phyloP scores from a whole-genome alignment of 2,329 filamentous ascomycete genomes.

The Alternaria gansuensis region DNA sequence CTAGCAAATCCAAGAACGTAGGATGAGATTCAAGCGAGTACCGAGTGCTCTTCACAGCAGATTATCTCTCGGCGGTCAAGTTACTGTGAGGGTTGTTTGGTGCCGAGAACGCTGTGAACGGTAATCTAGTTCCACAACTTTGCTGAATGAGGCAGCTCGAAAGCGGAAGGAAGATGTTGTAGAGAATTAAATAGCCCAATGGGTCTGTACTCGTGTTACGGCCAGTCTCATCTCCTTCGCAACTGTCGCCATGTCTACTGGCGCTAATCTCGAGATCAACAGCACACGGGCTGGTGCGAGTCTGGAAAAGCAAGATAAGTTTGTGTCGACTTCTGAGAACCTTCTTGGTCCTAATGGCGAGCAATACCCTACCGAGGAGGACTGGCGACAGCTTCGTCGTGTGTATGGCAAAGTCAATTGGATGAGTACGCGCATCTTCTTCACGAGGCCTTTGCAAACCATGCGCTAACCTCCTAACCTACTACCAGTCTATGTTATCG shows the following conservation, averaged over 20 bases:
- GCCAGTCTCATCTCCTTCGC: background rate
- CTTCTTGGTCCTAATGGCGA: conserved; percentile 37
- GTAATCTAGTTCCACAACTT: conserved; percentile 11
- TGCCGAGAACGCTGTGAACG: conserved; percentile 21
- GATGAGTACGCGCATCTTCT: conserved; percentile 25
- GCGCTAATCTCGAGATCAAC: conserved; percentile 29
- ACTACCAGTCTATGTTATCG: conserved; percentile 37
- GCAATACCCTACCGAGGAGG: conserved; percentile 41
- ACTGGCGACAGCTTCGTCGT: conserved; percentile 41
- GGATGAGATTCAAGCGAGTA: conserved; percentile 8
- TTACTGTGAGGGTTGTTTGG: conserved; percentile 10
- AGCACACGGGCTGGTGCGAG: conserved; percentile 13
- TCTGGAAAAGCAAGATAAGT: conserved; percentile 23
- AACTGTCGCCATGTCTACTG: conserved; percentile 28
- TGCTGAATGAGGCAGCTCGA: conserved; percentile 33
- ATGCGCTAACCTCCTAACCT: background rate
- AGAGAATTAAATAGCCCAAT: conserved; percentile 14
- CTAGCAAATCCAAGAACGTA: conserved; percentile 5
- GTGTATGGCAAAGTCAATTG: conserved; percentile 45
- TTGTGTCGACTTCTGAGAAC: conserved; percentile 18
- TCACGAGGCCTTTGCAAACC: background rate
- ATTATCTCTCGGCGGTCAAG: conserved; percentile 23
- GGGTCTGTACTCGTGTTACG: background rate
- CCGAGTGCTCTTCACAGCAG: background rate
- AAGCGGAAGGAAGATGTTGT: background rate